phyloP scores from a whole-genome alignment of 176 grass and related monocot species.

The Echinochloa phyllopogon region DNA sequence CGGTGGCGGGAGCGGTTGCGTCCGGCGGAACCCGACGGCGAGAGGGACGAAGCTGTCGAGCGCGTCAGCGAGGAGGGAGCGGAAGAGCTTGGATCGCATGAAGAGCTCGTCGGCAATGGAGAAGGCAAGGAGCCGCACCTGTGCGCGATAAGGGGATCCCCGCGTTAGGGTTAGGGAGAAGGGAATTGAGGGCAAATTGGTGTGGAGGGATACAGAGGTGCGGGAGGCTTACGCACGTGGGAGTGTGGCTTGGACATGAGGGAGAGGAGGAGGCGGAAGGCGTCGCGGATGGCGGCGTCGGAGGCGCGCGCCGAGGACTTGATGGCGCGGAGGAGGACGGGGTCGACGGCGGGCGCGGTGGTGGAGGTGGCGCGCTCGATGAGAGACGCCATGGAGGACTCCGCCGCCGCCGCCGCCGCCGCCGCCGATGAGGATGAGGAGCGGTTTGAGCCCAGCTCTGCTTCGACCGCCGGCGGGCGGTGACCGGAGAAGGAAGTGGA shows the following conservation, averaged over 20 bases:
- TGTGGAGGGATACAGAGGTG: neutral
- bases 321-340: slow-evolving; percentile 72
- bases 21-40: slow-evolving; percentile 72
- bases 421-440: neutral
- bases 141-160: neutral
- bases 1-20: slow-evolving; percentile 72
- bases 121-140: slow-evolving; percentile 82
- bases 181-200: neutral
- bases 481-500: slow-evolving; percentile 10
- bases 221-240: slow-evolving; percentile 52
- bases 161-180: slow-evolving; percentile 33
- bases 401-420: neutral
- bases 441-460: neutral
- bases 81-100: slow-evolving; percentile 91
- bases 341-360: slow-evolving; percentile 66
- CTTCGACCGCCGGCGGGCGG: neutral
- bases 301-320: slow-evolving; percentile 74
- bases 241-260: slow-evolving; percentile 89
- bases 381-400: slow-evolving; percentile 46
- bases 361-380: slow-evolving; percentile 86
- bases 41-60: slow-evolving; percentile 79
- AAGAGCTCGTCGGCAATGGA: slow-evolving; percentile 87
- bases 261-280: slow-evolving; percentile 60
- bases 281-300: slow-evolving; percentile 56
- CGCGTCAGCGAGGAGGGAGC: slow-evolving; percentile 56